Conservation (phyloP, 2,329 filamentous ascomycete genomes). For the Stagonosporopsis tanaceti region DNA sequence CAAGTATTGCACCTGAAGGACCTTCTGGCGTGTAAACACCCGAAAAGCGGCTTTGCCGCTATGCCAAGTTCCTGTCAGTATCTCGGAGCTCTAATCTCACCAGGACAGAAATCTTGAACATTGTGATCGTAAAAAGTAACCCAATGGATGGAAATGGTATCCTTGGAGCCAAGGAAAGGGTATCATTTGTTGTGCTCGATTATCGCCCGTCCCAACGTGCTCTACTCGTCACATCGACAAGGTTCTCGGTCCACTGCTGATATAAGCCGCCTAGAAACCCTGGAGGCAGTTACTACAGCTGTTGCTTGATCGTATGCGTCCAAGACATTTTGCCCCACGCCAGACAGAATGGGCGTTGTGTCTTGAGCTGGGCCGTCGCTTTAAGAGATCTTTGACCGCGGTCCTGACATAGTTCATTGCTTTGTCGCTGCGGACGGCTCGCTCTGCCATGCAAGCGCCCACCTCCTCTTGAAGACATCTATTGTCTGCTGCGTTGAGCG, state of each 20-base stretch:
- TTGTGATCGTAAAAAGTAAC: too few species aligned
- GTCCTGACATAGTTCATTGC: not conserved
- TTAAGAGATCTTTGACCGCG: too few species aligned
- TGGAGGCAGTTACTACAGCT: not conserved
- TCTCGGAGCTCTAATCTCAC: too few species aligned
- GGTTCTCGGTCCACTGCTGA: not conserved
- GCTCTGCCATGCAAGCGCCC: conserved; percentile 40
- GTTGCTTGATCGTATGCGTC: not conserved
- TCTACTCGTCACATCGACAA: not conserved
- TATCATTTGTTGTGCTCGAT: conserved; percentile 6
- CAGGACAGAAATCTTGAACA: too few species aligned
- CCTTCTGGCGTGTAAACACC: too few species aligned
- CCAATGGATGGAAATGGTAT: not conserved
- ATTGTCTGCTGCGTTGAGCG: conserved; percentile 48
- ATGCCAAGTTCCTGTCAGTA: too few species aligned
- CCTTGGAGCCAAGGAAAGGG: conserved; percentile 5
- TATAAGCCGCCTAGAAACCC: not conserved
- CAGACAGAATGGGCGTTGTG: not conserved
- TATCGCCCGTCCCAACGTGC: not conserved
- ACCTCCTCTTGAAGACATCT: conserved; percentile 52
- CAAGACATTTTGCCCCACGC: not conserved
- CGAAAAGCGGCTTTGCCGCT: too few species aligned
- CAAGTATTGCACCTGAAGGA: too few species aligned
- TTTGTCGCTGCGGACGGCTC: conserved; percentile 3
- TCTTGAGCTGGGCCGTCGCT: not conserved